A percentile compares a stretch with the other conserved stretches of the same genome.
Evolutionary conservation across 2,329 filamentous ascomycete species (phyloP).

Genomic region (Cryphonectria nitschkei): DNA sequence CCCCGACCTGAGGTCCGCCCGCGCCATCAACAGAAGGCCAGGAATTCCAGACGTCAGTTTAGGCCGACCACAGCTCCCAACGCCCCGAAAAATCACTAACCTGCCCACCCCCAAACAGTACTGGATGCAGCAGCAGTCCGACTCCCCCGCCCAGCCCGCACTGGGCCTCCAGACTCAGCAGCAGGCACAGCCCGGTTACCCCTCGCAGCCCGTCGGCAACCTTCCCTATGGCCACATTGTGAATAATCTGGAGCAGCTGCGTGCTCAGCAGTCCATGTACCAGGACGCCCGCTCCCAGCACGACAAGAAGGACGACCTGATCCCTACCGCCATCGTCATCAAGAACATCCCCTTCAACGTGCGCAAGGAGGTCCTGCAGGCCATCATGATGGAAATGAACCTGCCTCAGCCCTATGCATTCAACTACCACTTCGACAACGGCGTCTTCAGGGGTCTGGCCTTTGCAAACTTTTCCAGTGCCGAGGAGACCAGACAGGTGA

Average conservation of each 20-base stretch:
- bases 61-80: slow-evolving; percentile 30
- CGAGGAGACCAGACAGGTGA: slow-evolving; percentile 90
- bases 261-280: slow-evolving; percentile 43
- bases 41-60: slow-evolving; percentile 43
- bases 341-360: slow-evolving; percentile 99
- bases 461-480: slow-evolving; percentile 98
- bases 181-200: slow-evolving; percentile 23
- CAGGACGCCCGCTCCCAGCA: slow-evolving; percentile 45
- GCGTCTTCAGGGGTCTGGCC: slow-evolving; percentile 91
- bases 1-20: slow-evolving; percentile 60
- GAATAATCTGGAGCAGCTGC: slow-evolving; percentile 39
- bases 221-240: slow-evolving; percentile 48
- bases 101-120: slow-evolving; percentile 41
- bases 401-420: slow-evolving; percentile 96
- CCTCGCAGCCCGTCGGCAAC: slow-evolving; percentile 36
- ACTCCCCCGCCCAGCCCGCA: slow-evolving; percentile 28
- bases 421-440: slow-evolving; percentile 99
- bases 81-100: slow-evolving; percentile 25
- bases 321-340: slow-evolving; percentile 97
- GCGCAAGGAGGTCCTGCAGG: slow-evolving; percentile 92
- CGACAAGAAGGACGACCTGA: slow-evolving; percentile 71
- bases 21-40: slow-evolving; percentile 68
- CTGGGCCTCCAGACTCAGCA: slow-evolving; percentile 46
- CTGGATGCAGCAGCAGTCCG: slow-evolving; percentile 55
- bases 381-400: slow-evolving; percentile 91